Base-by-base conservation (phyloP, 352 stramenopile genomes). In the Aphanomyces stellatus region DNA sequence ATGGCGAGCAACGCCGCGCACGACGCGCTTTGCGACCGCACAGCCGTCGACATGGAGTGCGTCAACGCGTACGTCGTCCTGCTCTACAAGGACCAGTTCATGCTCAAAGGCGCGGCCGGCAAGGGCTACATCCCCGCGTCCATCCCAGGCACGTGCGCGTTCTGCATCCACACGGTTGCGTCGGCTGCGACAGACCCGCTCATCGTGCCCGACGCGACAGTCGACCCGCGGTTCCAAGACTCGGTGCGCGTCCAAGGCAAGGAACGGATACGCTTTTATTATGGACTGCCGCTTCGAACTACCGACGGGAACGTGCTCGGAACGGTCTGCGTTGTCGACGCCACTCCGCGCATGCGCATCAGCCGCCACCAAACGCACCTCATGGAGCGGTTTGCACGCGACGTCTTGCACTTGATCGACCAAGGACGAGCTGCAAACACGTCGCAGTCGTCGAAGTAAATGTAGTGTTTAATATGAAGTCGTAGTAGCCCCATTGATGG, bases 11-110 rank as follows among this genome's bases (percentile, higher is more conserved):
- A 42, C 17, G 11, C n/a, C 13, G 48, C 48, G n/a, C 33, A 67
- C 60, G 60, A 67, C 48, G 60, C 60, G 30, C 42, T 67, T 6
- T 67, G 60, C 33, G 60, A 42, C 4, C 37, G 57, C 37, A 41
- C 60, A 3, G 11, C 57, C n/a, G 49, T 43, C 3, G 60, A 55
- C 13, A 49, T 67, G 37, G 60, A 67, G 27, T 59, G 40, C 41
- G 15, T 30, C 33, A 59, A 67, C 28, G 60, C 60, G n/a, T 59
- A 59, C 22, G 40, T 67, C 34, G 25, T 49, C 11, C 49, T 67
- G 17, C 27, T 67, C 19, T 67, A 67, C 60, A 67, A 67, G 37
- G 60, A 57, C 15, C 27, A 49, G 25, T 67, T 67, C 42, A 55
- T 59, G 60, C 60, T 67, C 27, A 67, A 67, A 30, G 60, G 60